Base-by-base conservation (phyloP, 2,329 filamentous ascomycete species). In the Penicillium sp. region DNA sequence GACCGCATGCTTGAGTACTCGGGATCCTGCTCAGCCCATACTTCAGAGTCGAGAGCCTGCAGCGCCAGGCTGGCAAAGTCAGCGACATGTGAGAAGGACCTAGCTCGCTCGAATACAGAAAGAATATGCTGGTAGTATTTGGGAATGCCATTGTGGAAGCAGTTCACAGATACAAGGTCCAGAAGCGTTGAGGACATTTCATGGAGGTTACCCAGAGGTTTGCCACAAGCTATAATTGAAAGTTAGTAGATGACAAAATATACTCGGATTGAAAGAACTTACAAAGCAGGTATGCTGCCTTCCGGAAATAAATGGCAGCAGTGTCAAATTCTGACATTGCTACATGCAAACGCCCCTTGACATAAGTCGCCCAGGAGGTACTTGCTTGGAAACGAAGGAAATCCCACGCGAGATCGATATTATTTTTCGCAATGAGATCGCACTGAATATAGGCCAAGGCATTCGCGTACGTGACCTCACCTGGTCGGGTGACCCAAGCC, bases 91-190 rank as follows among this genome's bases (percentile, higher is more conserved):
- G 90, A 89, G 72, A 90, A 91, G 0, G 88, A 87, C 64, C 88
- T 89, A 44, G 86, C 84, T 65, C 85, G 85, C 71, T 97, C 93
- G 69, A 90, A 98, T 1, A 99, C 81, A 21, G 86, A 83, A 13
- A 93, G 84, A 50, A 98, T 85, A 72, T 99, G 95, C 43, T 88
- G 86, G 73, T 96, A 96, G 76, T 97, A 99, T 61, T 85, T 87
- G 5, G 91, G 84, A 42, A 93, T 81, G 1, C 93, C 95, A 55
- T 85, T 85, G 69, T 92, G 82, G 69, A 89, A 87, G 52, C 72
- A 79, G 53, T 81, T 79, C 13, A 88, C 88, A 63, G 96, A 91
- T 2, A 88, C 86, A 25, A 91, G 86, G 53, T 90, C 87, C 23
- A 98, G 81, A 14, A 96, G 83, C 9, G 86, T 85, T 44, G 80